Evolutionary conservation across 225 moss, liverwort and hornwort species (phyloP).

Genomic region (Marchantia polymorpha): DNA sequence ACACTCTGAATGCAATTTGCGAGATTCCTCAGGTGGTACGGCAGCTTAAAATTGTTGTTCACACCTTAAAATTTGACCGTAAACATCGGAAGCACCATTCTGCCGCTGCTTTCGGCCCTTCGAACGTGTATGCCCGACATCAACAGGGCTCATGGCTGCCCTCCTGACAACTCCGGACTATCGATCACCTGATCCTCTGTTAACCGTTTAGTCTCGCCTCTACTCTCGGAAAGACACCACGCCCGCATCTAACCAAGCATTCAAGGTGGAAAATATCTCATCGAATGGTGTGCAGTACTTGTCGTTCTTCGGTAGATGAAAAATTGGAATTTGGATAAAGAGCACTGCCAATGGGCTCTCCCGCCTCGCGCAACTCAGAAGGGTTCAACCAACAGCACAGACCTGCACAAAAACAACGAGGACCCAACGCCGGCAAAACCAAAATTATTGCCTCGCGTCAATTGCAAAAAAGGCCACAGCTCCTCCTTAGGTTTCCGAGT

Average conservation of each 20-base stretch:
- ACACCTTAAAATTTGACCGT: conserved; percentile 43
- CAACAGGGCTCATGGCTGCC: conserved; percentile 47
- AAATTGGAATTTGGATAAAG: not conserved
- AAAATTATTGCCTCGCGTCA: conserved; percentile 4
- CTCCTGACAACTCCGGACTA: conserved; percentile 5
- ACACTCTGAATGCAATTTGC: too few species aligned
- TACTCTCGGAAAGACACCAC: conserved; percentile 8
- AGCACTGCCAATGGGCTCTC: not conserved
- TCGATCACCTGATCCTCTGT: conserved; percentile 8
- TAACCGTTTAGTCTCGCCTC: conserved; percentile 20
- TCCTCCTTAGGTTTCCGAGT: conserved; percentile 23
- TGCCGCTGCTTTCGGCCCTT: conserved; percentile 48
- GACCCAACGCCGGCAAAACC: not conserved
- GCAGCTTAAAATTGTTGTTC: not conserved
- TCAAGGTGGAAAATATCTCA: conserved; percentile 27
- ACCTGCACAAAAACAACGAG: conserved; percentile 11
- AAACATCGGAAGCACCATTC: conserved; percentile 30
- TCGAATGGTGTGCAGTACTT: conserved; percentile 1
- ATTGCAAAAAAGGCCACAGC: not conserved
- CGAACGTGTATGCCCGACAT: conserved; percentile 36
- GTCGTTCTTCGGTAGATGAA: not conserved
- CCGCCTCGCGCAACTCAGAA: not conserved
- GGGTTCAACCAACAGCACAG: conserved; percentile 5
- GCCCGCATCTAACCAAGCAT: conserved; percentile 24
- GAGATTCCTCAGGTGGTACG: not conserved